Conservation (phyloP, 352 stramenopile species). For the Phytopythium boreale region DNA sequence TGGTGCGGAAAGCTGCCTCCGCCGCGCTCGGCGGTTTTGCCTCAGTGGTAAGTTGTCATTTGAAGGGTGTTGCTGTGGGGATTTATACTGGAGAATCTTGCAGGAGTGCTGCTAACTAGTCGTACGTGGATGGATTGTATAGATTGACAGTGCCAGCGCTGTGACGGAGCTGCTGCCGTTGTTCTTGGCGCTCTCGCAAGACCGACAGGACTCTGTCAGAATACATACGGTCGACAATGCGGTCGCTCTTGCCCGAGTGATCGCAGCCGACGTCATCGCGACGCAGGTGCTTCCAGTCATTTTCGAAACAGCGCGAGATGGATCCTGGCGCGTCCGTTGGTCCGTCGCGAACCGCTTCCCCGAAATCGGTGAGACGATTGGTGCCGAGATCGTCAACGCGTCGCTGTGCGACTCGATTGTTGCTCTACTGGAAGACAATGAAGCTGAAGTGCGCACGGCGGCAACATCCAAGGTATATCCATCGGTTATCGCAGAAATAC, state of each 20-base stretch:
- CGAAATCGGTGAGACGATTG: constrained; percentile 89
- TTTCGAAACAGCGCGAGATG: constrained; percentile 91
- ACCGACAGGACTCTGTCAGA: constrained; percentile 96
- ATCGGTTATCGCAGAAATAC: background rate
- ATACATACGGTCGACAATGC: constrained; percentile 98
- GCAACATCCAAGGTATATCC: constrained; percentile 91
- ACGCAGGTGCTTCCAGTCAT: constrained; percentile 89
- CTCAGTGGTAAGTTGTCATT: constrained; percentile 29
- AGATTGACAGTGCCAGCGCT: constrained; percentile 65
- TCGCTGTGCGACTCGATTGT: constrained; percentile 89
- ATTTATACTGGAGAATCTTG: background rate
- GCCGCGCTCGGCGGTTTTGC: constrained; percentile 89
- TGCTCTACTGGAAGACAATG: constrained; percentile 94
- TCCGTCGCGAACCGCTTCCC: constrained; percentile 96
- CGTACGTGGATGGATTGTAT: background rate
- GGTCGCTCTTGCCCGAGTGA: constrained; percentile 90
- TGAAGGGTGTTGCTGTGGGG: background rate
- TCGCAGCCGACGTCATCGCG: constrained; percentile 63
- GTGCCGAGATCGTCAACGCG: constrained; percentile 58
- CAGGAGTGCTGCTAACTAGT: background rate
- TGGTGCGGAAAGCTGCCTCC: constrained; percentile 93
- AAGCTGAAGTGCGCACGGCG: constrained; percentile 95
- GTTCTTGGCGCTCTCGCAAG: constrained; percentile 79
- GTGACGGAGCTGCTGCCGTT: constrained; percentile 79
- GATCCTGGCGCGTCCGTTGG: constrained; percentile 98